A percentile compares a stretch with the other conserved stretches of the same genome.
Conservation (phyloP, 345 rosid species). For the Turnera subulata region DNA sequence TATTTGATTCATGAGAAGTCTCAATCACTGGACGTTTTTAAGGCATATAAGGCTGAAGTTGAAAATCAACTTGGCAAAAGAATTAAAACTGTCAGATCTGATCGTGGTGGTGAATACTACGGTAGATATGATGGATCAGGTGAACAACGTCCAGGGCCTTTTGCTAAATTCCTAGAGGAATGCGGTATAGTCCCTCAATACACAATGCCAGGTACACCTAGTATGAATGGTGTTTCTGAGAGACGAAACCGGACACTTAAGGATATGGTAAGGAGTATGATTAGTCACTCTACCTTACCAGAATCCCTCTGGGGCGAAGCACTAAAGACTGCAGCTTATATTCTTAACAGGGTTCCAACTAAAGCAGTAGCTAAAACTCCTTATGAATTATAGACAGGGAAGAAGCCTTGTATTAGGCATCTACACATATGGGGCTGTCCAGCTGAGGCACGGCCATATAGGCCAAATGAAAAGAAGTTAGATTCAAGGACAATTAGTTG, state of each 20-base stretch:
- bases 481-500: neutral
- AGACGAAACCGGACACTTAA: neutral
- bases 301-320: neutral
- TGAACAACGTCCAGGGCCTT: conserved; percentile 1
- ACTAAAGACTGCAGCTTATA: too few species aligned
- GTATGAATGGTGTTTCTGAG: neutral
- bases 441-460: neutral
- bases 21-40: neutral
- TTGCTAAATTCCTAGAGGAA: conserved; percentile 4
- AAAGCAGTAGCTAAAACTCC: neutral
- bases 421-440: conserved; percentile 1
- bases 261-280: neutral
- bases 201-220: neutral
- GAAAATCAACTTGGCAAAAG: conserved; percentile 8
- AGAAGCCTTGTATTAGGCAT: neutral
- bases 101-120: conserved; percentile 13
- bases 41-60: conserved; percentile 1
- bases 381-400: neutral
- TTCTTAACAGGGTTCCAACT: too few species aligned
- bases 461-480: neutral
- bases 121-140: neutral
- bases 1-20: conserved; percentile 5
- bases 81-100: conserved; percentile 1
- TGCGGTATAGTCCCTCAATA: neutral
- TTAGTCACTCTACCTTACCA: neutral